Conservation (phyloP, 768 basidiomycete genomes). For the Lactarius deliciosus region DNA sequence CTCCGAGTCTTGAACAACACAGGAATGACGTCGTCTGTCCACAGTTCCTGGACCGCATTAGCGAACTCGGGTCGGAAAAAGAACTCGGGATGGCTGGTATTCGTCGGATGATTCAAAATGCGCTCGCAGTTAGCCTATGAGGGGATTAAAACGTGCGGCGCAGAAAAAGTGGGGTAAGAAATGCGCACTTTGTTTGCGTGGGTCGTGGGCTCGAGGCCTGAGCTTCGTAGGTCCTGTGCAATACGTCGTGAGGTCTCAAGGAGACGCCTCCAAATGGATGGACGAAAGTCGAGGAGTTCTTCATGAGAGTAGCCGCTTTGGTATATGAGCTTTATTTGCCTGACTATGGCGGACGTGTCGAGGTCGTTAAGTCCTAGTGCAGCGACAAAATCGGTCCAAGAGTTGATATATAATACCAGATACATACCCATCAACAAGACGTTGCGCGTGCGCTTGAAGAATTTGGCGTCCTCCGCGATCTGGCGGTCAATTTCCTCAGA, state of each 20-base stretch:
- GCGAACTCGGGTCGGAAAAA: slow-evolving; percentile 9
- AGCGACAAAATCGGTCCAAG: too few relatives aligned
- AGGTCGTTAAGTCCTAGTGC: slow-evolving; percentile 13
- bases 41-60: slow-evolving; percentile 10
- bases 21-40: slow-evolving; percentile 42
- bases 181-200: neutral
- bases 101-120: slow-evolving; percentile 6
- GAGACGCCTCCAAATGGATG: slow-evolving; percentile 10
- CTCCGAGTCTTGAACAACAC: neutral
- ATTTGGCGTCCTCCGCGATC: too few relatives aligned
- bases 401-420: too few relatives aligned
- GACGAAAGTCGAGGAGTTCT: slow-evolving; percentile 7
- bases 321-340: slow-evolving; percentile 3
- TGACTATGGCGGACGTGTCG: slow-evolving; percentile 6
- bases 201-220: neutral
- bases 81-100: slow-evolving; percentile 33
- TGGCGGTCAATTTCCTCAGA: too few relatives aligned
- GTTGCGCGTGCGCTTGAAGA: too few relatives aligned
- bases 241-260: slow-evolving; percentile 7
- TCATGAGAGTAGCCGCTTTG: slow-evolving; percentile 47
- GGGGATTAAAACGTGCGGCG: too few relatives aligned
- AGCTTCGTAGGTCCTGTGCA: neutral
- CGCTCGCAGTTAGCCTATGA: slow-evolving; percentile 9
- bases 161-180: too few relatives aligned
- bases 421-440: too few relatives aligned